These are phyloP conservation scores for Gymnopilus junonius DNA, from an alignment of 768 basidiomycete genomes.

Conservation along the genomic window DNA sequence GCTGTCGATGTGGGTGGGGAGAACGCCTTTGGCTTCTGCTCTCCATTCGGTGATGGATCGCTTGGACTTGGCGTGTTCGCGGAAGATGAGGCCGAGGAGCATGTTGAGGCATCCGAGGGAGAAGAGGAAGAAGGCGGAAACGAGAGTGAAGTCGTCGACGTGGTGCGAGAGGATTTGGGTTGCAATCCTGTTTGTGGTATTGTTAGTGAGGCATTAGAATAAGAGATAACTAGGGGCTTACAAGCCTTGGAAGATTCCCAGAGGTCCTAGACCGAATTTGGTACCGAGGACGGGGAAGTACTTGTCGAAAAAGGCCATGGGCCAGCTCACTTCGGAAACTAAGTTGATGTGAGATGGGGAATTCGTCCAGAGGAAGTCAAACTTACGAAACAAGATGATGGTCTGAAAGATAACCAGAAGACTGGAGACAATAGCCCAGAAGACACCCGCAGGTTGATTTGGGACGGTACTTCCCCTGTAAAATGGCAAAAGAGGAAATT, in stretches of 20 bases:
- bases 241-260: slow-evolving; percentile 89
- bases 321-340: slow-evolving; percentile 84
- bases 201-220: not conserved
- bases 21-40: slow-evolving; percentile 55
- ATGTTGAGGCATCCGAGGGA: slow-evolving; percentile 85
- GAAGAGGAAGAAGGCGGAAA: slow-evolving; percentile 86
- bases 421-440: slow-evolving; percentile 88
- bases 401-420: slow-evolving; percentile 86
- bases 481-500: not conserved
- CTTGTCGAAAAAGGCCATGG: slow-evolving; percentile 76
- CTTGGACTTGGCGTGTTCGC: slow-evolving; percentile 63
- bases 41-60: slow-evolving; percentile 75
- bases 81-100: slow-evolving; percentile 80
- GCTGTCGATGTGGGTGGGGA: slow-evolving; percentile 48
- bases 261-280: slow-evolving; percentile 83
- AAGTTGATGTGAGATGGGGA: not conserved
- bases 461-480: slow-evolving; percentile 82
- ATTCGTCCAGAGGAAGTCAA: not conserved
- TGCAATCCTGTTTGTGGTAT: slow-evolving; percentile 49
- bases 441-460: slow-evolving; percentile 89
- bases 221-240: slow-evolving; percentile 37
- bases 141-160: slow-evolving; percentile 84
- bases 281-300: slow-evolving; percentile 91
- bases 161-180: slow-evolving; percentile 76
- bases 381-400: slow-evolving; percentile 69